Percentiles rank a stretch among this genome's conserved stretches.
Evolutionary conservation across 495 filamentous ascomycete genomes (phyloP).

Genomic region (Annulohypoxylon bovei): DNA sequence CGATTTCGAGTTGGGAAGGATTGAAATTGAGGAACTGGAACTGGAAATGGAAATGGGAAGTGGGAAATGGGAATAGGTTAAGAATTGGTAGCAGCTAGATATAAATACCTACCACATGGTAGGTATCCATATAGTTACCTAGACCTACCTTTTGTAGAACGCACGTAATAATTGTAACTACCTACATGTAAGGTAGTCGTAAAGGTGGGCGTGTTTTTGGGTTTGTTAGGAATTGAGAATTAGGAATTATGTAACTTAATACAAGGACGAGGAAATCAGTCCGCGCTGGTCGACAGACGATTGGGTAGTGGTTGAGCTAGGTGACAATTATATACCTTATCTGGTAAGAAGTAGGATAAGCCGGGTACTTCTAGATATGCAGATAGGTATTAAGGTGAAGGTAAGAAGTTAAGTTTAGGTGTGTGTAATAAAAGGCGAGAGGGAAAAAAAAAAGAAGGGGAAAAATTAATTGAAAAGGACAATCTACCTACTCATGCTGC

Average conservation of each 20-base stretch:
- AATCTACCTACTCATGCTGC: neutral
- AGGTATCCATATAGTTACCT: neutral
- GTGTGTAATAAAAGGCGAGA: constrained; percentile 9
- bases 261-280: neutral
- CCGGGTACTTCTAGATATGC: neutral
- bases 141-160: neutral
- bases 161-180: neutral
- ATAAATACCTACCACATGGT: neutral
- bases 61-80: neutral
- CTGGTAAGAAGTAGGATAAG: too few relatives aligned
- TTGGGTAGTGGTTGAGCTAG: neutral
- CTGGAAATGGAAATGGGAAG: neutral
- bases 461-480: constrained; percentile 1
- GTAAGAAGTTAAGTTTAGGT: neutral
- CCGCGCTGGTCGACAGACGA: neutral
- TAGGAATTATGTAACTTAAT: neutral
- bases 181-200: neutral
- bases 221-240: neutral
- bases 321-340: neutral
- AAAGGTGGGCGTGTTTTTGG: neutral
- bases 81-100: neutral
- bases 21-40: neutral
- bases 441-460: constrained; percentile 7
- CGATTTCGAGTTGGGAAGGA: constrained; percentile 13
- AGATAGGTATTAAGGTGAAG: neutral